Evolutionary conservation across 1,284 basidiomycete genomes (phyloP), one percentile per base, ranked within the genome.

Genomic region (Tylopilus sp.): DNA sequence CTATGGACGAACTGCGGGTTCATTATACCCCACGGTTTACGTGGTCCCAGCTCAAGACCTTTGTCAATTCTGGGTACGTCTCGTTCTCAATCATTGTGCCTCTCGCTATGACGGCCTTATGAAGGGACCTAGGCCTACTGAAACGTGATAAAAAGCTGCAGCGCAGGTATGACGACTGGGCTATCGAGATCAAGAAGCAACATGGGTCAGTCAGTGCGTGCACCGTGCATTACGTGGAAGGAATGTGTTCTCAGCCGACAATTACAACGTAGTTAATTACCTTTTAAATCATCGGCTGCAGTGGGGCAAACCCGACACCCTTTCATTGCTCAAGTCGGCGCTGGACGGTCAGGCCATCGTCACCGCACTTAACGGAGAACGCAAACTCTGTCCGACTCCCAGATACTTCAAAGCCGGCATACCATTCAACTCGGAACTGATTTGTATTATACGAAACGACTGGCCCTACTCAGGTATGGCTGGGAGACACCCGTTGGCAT

Each of bases 391-490:
- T 25, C 54, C 65, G 26, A 55, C 70, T 30, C 74, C 78, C 16
- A 60, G 70, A 16, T 86, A 86, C 63, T 90, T 91, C 63, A 81
- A 74, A 28, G 76, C 77, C 6, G 74, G 84, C 55, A 79, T 79
- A 11, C 76, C 82, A 1, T 58, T 53, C 28, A 33, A 52, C 47
- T 69, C 73, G 6, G 70, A 78, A 33, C 71, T 80, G 45, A 72
- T 89, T 55, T 86, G 82, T 59, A 81, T 91, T 53, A 85, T 86
- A 45, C 82, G 74, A 60, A 91, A 91, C 58, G 87, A 89, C 60
- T 91, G 88, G 88, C 88, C 88, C 0, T 91, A 91, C 65, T 89
- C 86, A 23, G 81, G 86, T 86, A 57, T 18, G 41, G 18, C 29
- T 36, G 30, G 41, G 23, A 16, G 21, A 23, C 21, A 23, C 6